These are phyloP conservation scores for Neofusicoccum sp. DNA, from an alignment of 2,329 filamentous ascomycete species.

Conservation along the genomic window DNA sequence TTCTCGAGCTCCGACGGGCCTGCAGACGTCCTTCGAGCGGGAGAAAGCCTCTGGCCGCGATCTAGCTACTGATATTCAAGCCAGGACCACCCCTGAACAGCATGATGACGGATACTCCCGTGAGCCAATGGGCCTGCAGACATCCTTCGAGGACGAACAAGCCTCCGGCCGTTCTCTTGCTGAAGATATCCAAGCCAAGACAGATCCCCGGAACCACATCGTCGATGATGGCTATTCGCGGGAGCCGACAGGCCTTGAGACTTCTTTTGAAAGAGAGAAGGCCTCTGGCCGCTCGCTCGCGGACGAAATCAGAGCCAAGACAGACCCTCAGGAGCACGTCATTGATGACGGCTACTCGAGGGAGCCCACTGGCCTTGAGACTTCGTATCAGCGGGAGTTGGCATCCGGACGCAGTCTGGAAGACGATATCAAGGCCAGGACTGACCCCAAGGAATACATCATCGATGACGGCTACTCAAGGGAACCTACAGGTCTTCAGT, in stretches of 20 bases:
- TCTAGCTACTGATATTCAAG: constrained; percentile 9
- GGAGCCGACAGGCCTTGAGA: constrained; percentile 22
- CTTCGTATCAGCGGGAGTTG: constrained; percentile 21
- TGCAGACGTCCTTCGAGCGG: constrained; percentile 22
- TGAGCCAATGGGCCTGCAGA: constrained; percentile 22
- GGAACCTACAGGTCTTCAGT: constrained; percentile 11
- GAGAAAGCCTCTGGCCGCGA: constrained; percentile 18
- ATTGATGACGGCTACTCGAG: constrained; percentile 12
- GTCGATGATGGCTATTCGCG: constrained; percentile 12
- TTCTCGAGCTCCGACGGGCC: constrained; percentile 16
- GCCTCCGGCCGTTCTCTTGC: constrained; percentile 5
- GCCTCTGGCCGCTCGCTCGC: constrained; percentile 8
- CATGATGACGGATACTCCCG: constrained; percentile 19
- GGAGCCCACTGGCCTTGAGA: constrained; percentile 22
- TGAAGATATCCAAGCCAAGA: constrained; percentile 1
- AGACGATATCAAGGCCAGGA: background rate
- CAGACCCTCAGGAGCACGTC: background rate
- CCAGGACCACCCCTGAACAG: background rate
- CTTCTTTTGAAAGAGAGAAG: constrained; percentile 21
- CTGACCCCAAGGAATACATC: background rate
- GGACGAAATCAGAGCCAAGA: constrained; percentile 9
- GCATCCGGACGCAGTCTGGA: constrained; percentile 1
- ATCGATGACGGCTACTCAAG: constrained; percentile 13
- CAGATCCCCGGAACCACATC: background rate
- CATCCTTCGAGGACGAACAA: constrained; percentile 21